These are phyloP conservation scores for Ceratocystis huliohia DNA, from an alignment of 2,329 filamentous ascomycete genomes.

Conservation along the genomic window DNA sequence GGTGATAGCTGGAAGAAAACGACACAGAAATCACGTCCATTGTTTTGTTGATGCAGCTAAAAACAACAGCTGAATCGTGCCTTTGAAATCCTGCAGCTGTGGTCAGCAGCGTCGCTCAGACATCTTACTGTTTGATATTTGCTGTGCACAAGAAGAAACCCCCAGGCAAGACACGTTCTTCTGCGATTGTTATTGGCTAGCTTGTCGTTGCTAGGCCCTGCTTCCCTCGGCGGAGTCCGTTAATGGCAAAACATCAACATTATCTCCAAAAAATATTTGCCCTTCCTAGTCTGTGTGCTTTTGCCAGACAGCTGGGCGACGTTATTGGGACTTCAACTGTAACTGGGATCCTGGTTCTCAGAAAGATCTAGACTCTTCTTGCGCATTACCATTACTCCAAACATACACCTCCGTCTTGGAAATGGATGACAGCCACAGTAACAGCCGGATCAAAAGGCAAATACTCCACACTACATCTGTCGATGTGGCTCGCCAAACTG, in stretches of 20 bases:
- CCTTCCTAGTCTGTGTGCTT: neutral
- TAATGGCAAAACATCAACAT: neutral
- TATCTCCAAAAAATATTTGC: neutral
- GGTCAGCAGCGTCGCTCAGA: neutral
- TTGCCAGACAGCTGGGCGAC: neutral
- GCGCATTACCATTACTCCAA: no score
- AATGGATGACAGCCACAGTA: neutral
- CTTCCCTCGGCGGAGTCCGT: constrained; percentile 6
- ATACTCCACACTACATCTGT: constrained; percentile 19
- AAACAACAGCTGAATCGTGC: neutral
- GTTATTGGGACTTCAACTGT: neutral
- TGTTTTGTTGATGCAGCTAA: neutral
- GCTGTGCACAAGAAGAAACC: neutral
- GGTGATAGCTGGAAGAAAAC: neutral
- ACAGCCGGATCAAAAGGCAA: constrained; percentile 5
- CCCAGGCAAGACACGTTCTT: no score
- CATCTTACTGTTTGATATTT: neutral
- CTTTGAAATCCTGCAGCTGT: neutral
- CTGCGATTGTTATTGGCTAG: neutral
- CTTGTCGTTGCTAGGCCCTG: neutral
- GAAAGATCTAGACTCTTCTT: no score
- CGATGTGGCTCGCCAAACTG: constrained; percentile 12
- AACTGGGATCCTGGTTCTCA: neutral
- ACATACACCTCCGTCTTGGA: neutral
- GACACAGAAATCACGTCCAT: neutral